Evolutionary conservation across 2,329 filamentous ascomycete genomes (phyloP).

Genomic region (Penicillium sp.): DNA sequence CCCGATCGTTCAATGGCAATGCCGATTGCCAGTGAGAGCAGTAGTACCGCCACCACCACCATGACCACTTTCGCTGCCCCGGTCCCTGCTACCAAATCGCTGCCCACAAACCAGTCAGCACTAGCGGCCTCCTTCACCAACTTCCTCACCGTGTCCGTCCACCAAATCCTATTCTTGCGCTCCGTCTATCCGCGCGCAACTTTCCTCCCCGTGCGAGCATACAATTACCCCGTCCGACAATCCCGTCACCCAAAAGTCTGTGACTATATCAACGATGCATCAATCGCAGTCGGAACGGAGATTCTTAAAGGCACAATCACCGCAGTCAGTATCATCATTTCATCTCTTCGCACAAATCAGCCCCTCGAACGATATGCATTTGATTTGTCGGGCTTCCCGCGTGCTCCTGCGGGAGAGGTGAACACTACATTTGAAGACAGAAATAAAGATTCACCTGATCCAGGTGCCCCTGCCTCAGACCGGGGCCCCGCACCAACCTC

Average conservation of each 20-base stretch:
- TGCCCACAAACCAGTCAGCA: slow-evolving; percentile 53
- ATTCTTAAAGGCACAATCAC: slow-evolving; percentile 61
- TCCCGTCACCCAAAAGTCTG: slow-evolving; percentile 83
- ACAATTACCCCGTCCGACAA: slow-evolving; percentile 81
- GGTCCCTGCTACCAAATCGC: slow-evolving; percentile 41
- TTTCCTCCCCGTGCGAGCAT: slow-evolving; percentile 76
- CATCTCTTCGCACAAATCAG: slow-evolving; percentile 49
- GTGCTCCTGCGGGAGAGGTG: slow-evolving; percentile 48
- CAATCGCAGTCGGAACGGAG: slow-evolving; percentile 68
- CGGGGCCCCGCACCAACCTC: slow-evolving; percentile 31
- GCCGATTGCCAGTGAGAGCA: slow-evolving; percentile 45
- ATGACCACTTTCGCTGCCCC: slow-evolving; percentile 43
- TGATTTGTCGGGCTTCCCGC: slow-evolving; percentile 58
- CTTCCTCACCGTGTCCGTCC: slow-evolving; percentile 79
- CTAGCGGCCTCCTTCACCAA: slow-evolving; percentile 70
- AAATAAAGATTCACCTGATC: slow-evolving; percentile 36
- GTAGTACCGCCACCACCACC: slow-evolving; percentile 39
- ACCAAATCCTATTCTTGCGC: slow-evolving; percentile 83
- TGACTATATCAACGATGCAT: slow-evolving; percentile 79
- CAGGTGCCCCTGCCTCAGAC: slow-evolving; percentile 29
- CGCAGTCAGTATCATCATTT: slow-evolving; percentile 58
- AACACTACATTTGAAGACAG: slow-evolving; percentile 52
- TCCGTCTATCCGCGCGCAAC: slow-evolving; percentile 72
- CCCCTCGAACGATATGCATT: slow-evolving; percentile 62
- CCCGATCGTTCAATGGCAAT: slow-evolving; percentile 37